Evolutionary conservation across 1,139 yeast genomes (phyloP).

Genomic region (Saccharomyces hybrid): DNA sequence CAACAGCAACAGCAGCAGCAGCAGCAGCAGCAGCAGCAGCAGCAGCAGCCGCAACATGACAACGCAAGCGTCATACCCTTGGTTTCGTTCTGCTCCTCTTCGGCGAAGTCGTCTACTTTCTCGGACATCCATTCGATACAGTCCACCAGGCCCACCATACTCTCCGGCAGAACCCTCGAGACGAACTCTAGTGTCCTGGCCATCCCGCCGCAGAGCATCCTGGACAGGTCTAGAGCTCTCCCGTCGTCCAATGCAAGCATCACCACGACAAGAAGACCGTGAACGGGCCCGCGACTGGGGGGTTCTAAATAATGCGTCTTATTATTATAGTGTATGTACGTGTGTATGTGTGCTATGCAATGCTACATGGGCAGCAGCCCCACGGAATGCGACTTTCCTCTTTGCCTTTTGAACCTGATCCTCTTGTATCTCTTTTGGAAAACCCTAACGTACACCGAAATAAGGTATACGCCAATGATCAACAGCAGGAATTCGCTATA

Average conservation of each 20-base stretch:
- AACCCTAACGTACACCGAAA: conserved; percentile 19
- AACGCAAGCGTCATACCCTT: conserved; percentile 43
- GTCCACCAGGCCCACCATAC: conserved; percentile 38
- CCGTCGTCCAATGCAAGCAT: conserved; percentile 1
- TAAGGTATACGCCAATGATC: conserved; percentile 11
- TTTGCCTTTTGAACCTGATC: conserved; percentile 1
- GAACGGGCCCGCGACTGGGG: neutral
- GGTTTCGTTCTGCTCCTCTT: conserved; percentile 43
- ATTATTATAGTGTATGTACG: neutral
- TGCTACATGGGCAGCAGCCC: conserved; percentile 8
- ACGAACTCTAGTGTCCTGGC: conserved; percentile 56
- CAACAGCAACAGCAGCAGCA: conserved; percentile 8
- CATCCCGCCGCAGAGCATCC: conserved; percentile 57
- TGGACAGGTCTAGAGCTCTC: conserved; percentile 39
- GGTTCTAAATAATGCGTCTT: neutral
- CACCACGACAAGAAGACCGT: conserved; percentile 7
- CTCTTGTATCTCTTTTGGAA: conserved; percentile 9
- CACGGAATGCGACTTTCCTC: conserved; percentile 1
- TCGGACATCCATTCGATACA: conserved; percentile 32
- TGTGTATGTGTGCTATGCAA: neutral
- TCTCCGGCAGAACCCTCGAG: conserved; percentile 43
- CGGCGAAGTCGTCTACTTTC: conserved; percentile 34
- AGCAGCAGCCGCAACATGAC: conserved; percentile 19
- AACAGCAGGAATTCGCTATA: conserved; percentile 5
- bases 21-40: conserved; percentile 6